These are phyloP conservation scores for Cladosporium oxysporum DNA, from an alignment of 2,329 filamentous ascomycete species.

Conservation along the genomic window DNA sequence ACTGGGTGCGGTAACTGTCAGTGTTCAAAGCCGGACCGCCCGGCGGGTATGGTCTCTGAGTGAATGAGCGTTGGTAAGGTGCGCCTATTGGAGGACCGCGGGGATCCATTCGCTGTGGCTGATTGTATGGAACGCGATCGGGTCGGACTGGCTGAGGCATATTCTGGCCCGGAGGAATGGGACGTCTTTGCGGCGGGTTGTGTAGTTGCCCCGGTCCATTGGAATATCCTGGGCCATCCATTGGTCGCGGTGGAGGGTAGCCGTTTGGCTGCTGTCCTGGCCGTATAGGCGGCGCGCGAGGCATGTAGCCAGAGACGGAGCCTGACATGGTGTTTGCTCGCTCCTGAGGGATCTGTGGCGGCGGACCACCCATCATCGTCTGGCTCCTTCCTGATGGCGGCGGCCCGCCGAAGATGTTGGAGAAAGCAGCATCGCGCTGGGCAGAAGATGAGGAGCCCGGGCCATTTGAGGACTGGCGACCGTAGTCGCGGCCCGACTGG, in stretches of 20 bases:
- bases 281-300: slow-evolving; percentile 64
- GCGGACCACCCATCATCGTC: slow-evolving; percentile 84
- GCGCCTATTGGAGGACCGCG: slow-evolving; percentile 53
- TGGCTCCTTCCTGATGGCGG: slow-evolving; percentile 84
- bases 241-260: slow-evolving; percentile 28
- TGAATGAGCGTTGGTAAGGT: slow-evolving; percentile 44
- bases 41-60: slow-evolving; percentile 32
- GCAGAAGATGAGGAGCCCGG: slow-evolving; percentile 55
- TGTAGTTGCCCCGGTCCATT: slow-evolving; percentile 19
- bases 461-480: slow-evolving; percentile 51
- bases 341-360: slow-evolving; percentile 61
- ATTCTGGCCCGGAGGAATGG: slow-evolving; percentile 52
- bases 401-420: slow-evolving; percentile 88
- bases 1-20: slow-evolving; percentile 89
- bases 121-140: slow-evolving; percentile 69
- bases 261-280: slow-evolving; percentile 36
- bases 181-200: slow-evolving; percentile 45
- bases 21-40: slow-evolving; percentile 67
- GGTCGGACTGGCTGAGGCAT: slow-evolving; percentile 62
- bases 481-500: slow-evolving; percentile 62
- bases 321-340: slow-evolving; percentile 70
- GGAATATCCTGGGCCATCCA: slow-evolving; percentile 7
- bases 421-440: slow-evolving; percentile 92
- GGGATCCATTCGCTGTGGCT: slow-evolving; percentile 69
- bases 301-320: slow-evolving; percentile 56